phyloP scores from a whole-genome alignment of 208 protist genomes.

The Wallacemonas collosoma region DNA sequence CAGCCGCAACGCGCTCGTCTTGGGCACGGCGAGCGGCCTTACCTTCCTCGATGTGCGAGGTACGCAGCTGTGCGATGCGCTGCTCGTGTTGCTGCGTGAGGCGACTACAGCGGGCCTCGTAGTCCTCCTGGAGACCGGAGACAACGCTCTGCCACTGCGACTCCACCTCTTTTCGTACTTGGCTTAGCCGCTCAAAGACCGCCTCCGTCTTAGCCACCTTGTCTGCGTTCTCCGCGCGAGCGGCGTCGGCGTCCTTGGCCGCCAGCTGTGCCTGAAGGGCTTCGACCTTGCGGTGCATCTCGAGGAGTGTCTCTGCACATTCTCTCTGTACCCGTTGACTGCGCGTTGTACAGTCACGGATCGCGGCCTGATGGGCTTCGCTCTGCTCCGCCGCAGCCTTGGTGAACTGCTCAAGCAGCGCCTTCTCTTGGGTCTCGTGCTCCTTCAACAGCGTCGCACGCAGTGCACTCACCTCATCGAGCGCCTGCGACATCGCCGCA shows the following conservation, averaged over 20 bases:
- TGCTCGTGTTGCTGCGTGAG: conserved; percentile 33
- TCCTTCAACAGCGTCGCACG: conserved; percentile 44
- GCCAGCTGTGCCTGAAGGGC: conserved; percentile 25
- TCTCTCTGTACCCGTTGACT: conserved; percentile 36
- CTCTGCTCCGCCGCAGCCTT: conserved; percentile 30
- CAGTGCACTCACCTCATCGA: conserved; percentile 55
- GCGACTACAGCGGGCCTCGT: conserved; percentile 23
- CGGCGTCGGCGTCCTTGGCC: conserved; percentile 21
- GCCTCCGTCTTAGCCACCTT: conserved; percentile 17
- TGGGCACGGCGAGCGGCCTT: conserved; percentile 19
- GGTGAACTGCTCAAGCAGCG: conserved; percentile 36
- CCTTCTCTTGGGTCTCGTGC: conserved; percentile 38
- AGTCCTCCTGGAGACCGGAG: conserved; percentile 21
- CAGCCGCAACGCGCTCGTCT: conserved; percentile 17
- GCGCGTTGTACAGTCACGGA: conserved; percentile 28
- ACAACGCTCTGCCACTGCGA: conserved; percentile 33
- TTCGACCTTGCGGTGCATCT: conserved; percentile 30
- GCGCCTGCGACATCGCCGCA: conserved; percentile 47
- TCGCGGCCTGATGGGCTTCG: conserved; percentile 26
- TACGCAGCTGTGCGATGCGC: conserved; percentile 29
- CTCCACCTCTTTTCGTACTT: conserved; percentile 26
- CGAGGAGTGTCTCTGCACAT: conserved; percentile 28
- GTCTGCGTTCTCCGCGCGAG: conserved; percentile 19
- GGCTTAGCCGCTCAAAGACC: conserved; percentile 19
- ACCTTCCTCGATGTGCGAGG: conserved; percentile 15